phyloP scores from a whole-genome alignment of 148 eudicot species.

The Beta vulgaris region DNA sequence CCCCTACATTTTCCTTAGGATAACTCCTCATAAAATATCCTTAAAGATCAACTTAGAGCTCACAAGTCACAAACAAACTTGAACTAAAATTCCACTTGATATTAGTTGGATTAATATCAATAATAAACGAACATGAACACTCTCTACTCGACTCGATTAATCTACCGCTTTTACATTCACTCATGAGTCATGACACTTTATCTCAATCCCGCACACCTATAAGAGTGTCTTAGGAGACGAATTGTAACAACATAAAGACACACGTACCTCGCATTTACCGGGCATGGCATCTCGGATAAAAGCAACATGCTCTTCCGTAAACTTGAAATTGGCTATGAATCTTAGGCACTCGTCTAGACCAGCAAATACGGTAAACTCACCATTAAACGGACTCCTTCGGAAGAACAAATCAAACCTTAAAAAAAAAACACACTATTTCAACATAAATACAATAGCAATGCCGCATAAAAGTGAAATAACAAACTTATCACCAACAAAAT shows the following conservation, averaged over 20 bases:
- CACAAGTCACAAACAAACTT: too few species aligned
- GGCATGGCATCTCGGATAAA: slow-evolving; percentile 63
- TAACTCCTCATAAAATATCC: too few species aligned
- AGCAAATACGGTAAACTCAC: slow-evolving; percentile 95
- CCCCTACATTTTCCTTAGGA: too few species aligned
- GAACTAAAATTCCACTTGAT: not conserved
- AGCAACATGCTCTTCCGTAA: slow-evolving; percentile 66
- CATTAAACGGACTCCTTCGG: slow-evolving; percentile 83
- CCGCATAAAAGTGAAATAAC: not conserved
- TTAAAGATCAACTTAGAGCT: too few species aligned
- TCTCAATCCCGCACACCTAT: too few species aligned
- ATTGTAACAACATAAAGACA: not conserved
- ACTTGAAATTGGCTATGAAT: slow-evolving; percentile 77
- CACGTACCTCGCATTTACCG: slow-evolving; percentile 66
- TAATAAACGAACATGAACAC: not conserved
- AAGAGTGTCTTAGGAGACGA: too few species aligned
- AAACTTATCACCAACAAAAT: not conserved
- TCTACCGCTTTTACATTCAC: too few species aligned
- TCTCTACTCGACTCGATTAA: not conserved
- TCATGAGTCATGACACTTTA: too few species aligned
- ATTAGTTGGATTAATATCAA: too few species aligned
- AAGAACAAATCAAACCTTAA: slow-evolving; percentile 93
- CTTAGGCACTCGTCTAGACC: slow-evolving; percentile 97
- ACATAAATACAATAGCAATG: not conserved
- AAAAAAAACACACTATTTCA: not conserved